Conservation (phyloP, 1,284 basidiomycete species). For the Apiotrichum sp. region DNA sequence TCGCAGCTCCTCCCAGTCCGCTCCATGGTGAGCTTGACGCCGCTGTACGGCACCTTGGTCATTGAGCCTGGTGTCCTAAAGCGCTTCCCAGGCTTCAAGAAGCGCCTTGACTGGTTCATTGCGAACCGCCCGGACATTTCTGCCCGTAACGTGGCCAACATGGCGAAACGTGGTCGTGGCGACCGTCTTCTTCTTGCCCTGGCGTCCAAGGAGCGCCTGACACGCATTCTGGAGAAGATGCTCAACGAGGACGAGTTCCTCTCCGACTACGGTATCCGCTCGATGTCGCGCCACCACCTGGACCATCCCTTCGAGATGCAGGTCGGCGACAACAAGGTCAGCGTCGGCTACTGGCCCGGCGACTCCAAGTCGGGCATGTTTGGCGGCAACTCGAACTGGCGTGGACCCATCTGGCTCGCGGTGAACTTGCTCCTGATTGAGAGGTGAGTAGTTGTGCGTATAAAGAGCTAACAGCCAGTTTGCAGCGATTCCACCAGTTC, state of each 20-base stretch:
- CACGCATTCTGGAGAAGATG: conserved; percentile 90
- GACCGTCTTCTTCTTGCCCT: conserved; percentile 84
- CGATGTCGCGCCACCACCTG: conserved; percentile 85
- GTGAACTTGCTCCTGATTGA: conserved; percentile 69
- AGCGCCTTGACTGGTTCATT: conserved; percentile 97
- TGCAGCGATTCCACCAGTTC: conserved; percentile 96
- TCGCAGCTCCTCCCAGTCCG: conserved; percentile 83
- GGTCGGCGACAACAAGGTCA: conserved; percentile 84
- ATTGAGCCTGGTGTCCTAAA: conserved; percentile 84
- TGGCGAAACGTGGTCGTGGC: conserved; percentile 72
- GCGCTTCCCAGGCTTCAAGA: conserved; percentile 93
- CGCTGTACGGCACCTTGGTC: conserved; percentile 88
- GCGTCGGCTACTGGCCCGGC: conserved; percentile 95
- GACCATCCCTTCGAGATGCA: conserved; percentile 91
- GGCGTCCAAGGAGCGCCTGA: conserved; percentile 82
- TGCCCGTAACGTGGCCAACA: conserved; percentile 91
- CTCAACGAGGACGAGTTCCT: conserved; percentile 93
- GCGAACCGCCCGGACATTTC: conserved; percentile 83
- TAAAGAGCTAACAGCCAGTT: conserved; percentile 24
- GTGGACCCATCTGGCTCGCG: conserved; percentile 78
- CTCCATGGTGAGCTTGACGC: conserved; percentile 90
- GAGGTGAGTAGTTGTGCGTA: neutral
- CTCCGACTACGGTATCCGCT: conserved; percentile 88
- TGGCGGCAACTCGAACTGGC: conserved; percentile 93
- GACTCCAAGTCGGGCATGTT: conserved; percentile 90